phyloP scores from a whole-genome alignment of 805 yeast species.

The Diddensiella transvaalensis region DNA sequence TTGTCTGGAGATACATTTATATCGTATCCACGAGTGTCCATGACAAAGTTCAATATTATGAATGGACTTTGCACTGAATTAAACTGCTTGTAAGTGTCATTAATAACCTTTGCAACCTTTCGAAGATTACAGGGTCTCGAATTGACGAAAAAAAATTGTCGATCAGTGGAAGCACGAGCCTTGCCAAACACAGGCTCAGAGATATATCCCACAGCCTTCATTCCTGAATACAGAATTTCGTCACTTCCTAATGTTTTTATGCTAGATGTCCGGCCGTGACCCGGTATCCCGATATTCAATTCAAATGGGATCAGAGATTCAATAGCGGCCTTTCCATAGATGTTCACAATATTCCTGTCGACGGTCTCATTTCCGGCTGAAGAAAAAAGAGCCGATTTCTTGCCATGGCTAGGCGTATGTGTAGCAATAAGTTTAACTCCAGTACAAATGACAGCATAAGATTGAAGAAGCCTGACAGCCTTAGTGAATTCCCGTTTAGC shows the following conservation, averaged over 20 bases:
- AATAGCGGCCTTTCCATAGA: conserved; percentile 68
- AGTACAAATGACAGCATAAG: conserved; percentile 60
- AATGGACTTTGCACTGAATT: conserved; percentile 74
- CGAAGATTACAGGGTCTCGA: conserved; percentile 66
- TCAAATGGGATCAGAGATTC: conserved; percentile 54
- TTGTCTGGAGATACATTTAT: conserved; percentile 93
- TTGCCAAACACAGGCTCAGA: conserved; percentile 78
- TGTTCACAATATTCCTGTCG: conserved; percentile 55
- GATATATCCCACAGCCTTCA: conserved; percentile 52
- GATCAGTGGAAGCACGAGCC: conserved; percentile 66
- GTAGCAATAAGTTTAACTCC: conserved; percentile 57
- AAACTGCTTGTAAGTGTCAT: conserved; percentile 68
- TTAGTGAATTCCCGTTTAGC: conserved; percentile 68
- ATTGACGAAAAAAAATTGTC: conserved; percentile 75
- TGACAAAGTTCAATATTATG: conserved; percentile 54
- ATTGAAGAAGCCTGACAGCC: conserved; percentile 59
- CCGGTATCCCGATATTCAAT: conserved; percentile 26
- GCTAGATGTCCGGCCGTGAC: conserved; percentile 12
- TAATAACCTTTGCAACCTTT: conserved; percentile 53
- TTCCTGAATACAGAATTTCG: conserved; percentile 28
- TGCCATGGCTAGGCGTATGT: conserved; percentile 45
- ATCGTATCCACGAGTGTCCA: conserved; percentile 53
- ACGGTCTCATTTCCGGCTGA: conserved; percentile 51
- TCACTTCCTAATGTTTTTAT: conserved; percentile 25
- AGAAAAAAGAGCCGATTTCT: conserved; percentile 52